A percentile compares a stretch with the other conserved stretches of the same genome.
Evolutionary conservation across 257 asterid genomes (phyloP).

Genomic region (Solanum chaucha): DNA sequence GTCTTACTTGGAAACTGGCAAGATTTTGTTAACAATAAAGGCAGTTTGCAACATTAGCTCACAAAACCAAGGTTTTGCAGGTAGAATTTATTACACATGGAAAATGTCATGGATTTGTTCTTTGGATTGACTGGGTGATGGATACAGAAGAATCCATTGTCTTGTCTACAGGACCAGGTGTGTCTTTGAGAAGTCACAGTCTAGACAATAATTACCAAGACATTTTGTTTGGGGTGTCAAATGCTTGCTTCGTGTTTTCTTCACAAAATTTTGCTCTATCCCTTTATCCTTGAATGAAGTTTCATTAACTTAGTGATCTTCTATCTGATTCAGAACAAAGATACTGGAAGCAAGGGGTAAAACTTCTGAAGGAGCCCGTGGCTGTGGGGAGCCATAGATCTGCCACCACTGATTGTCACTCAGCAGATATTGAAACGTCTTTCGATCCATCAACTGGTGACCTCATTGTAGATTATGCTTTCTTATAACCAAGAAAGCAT

Average conservation of each 20-base stretch:
- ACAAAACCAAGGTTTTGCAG: constrained; percentile 23
- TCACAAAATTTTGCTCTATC: neutral
- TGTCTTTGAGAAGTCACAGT: neutral
- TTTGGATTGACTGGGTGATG: constrained; percentile 93
- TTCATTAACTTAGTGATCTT: neutral
- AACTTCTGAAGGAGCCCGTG: constrained; percentile 54
- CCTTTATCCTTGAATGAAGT: neutral
- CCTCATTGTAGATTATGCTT: constrained; percentile 33
- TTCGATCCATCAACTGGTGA: constrained; percentile 63
- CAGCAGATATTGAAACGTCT: constrained; percentile 39
- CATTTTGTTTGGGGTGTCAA: neutral
- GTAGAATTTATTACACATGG: constrained; percentile 49
- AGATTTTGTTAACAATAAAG: neutral
- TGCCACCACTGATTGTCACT: constrained; percentile 6
- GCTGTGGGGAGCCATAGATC: constrained; percentile 14
- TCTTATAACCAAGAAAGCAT: constrained; percentile 12
- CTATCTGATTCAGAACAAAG: constrained; percentile 40
- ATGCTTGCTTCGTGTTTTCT: neutral
- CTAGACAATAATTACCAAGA: neutral
- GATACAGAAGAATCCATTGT: constrained; percentile 26
- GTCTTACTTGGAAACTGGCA: neutral
- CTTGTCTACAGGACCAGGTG: constrained; percentile 83
- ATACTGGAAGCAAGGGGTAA: constrained; percentile 89
- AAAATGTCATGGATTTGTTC: constrained; percentile 69
- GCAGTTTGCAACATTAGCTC: neutral